These are phyloP conservation scores for Inga leiocalycina DNA, from an alignment of 306 rosid species.

Conservation along the genomic window DNA sequence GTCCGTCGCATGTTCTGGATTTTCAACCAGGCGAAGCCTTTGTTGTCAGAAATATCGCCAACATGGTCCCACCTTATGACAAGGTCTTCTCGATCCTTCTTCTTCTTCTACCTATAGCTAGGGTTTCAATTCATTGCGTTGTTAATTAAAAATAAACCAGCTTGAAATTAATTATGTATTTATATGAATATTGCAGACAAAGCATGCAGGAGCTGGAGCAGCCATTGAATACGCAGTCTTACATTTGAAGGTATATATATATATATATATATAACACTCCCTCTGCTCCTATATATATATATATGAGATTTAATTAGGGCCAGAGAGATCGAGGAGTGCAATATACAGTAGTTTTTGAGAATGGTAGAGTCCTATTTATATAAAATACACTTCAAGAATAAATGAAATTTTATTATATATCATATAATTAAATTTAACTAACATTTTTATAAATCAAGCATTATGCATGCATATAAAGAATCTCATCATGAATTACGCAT, in stretches of 20 bases:
- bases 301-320: no score
- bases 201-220: conserved; percentile 14
- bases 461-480: background rate
- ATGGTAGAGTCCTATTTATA: no score
- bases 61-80: conserved; percentile 17
- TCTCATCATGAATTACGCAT: background rate
- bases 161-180: no score
- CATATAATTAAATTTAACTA: no score
- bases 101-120: background rate
- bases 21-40: conserved; percentile 23
- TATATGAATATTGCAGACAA: background rate
- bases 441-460: no score
- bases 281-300: no score
- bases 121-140: background rate
- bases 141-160: background rate
- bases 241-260: conserved; percentile 42
- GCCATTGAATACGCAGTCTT: conserved; percentile 24
- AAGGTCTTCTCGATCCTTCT: background rate
- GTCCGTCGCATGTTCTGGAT: conserved; percentile 18
- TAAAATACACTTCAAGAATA: no score
- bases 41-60: conserved; percentile 8
- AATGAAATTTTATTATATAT: no score
- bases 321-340: no score
- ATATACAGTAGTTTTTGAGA: no score
- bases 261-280: no score